These are phyloP conservation scores for Metschnikowia sp. DNA, from an alignment of 805 yeast species.

Conservation along the genomic window DNA sequence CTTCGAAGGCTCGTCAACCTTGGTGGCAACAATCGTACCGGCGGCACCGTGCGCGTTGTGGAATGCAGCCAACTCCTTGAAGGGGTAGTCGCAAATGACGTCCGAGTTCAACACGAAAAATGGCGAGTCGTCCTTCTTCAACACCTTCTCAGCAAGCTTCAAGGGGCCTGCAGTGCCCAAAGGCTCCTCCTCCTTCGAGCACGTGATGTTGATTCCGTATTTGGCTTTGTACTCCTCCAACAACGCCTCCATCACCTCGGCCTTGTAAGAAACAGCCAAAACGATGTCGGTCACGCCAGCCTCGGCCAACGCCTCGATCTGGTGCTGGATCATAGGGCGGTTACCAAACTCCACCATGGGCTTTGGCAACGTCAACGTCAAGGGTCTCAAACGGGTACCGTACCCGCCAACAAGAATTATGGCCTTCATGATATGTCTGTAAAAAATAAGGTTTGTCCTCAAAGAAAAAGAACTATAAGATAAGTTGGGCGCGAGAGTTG, in stretches of 20 bases:
- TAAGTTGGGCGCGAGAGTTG: background rate
- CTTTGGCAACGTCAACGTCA: constrained; percentile 91
- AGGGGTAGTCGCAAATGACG: constrained; percentile 98
- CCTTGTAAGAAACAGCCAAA: constrained; percentile 97
- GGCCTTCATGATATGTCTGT: constrained; percentile 67
- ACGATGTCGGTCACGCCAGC: constrained; percentile 99
- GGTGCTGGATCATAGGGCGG: constrained; percentile 99
- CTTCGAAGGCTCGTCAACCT: constrained; percentile 99
- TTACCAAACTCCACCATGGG: constrained; percentile 97
- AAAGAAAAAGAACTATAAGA: constrained; percentile 7
- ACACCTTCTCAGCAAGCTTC: constrained; percentile 90
- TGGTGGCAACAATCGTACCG: constrained; percentile 98
- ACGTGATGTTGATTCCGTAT: constrained; percentile 92
- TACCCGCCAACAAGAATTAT: constrained; percentile 98
- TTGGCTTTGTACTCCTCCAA: constrained; percentile 90
- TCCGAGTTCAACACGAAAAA: constrained; percentile 98
- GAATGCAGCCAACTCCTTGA: constrained; percentile 85
- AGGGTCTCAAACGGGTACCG: constrained; percentile 99
- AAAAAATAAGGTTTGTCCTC: constrained; percentile 4
- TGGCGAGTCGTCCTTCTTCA: constrained; percentile 93
- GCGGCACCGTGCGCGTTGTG: constrained; percentile 95
- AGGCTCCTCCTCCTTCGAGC: constrained; percentile 98
- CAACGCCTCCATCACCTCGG: constrained; percentile 97
- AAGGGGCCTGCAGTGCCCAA: constrained; percentile 99
- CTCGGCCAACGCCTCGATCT: constrained; percentile 93